Base-by-base conservation (phyloP, 2,329 filamentous ascomycete genomes). In the Pestalotiopsis sp. region DNA sequence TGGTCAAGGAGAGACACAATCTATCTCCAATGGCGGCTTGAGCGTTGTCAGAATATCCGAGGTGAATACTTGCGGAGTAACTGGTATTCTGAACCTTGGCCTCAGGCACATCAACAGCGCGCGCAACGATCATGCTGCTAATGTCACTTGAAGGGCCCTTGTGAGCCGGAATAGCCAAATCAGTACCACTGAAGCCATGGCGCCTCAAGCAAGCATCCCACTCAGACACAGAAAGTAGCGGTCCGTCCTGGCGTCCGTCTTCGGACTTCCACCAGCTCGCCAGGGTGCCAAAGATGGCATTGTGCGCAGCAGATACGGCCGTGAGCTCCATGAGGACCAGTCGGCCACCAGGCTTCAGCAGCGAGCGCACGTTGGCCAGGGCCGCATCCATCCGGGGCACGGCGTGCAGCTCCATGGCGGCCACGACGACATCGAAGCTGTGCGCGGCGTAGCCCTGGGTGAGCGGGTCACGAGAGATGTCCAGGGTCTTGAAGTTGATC, bases 341-440 rank as follows among this genome's bases (percentile, higher is more conserved):
- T 31, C 69, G 70, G 12, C 73, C 73, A 2, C 72, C 73, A 1
- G 72, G 71, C 45, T 73, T 74, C 36, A 76, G 69, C 11, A 76
- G 70, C 59, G 61, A 60, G n/a, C 71, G 70, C 3, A 69, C 67
- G 57, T 76, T 70, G 13, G 65, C 57, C 57, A 76, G 36, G 12
- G 74, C 72, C 1, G 25, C 52, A 20, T 72, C 61, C 5, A 75
- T 70, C 25, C 71, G 67, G 20, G 68, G 65, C 4, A 72, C 73
- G 2, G 73, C 73, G 59, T 75, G 71, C 14, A 74, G 67, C 11
- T 68, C 68, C 6, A 68, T 65, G 1, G 68, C 69, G 3, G 69
- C 71, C 12, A 73, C 39, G 14, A 73, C 60, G 17, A 73, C 17
- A 45, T 72, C 71, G 59, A 60, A 72, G n/a, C 49, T 62, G 60